Base-by-base conservation (phyloP, 768 basidiomycete species). In the Favolaschia claudopus region DNA sequence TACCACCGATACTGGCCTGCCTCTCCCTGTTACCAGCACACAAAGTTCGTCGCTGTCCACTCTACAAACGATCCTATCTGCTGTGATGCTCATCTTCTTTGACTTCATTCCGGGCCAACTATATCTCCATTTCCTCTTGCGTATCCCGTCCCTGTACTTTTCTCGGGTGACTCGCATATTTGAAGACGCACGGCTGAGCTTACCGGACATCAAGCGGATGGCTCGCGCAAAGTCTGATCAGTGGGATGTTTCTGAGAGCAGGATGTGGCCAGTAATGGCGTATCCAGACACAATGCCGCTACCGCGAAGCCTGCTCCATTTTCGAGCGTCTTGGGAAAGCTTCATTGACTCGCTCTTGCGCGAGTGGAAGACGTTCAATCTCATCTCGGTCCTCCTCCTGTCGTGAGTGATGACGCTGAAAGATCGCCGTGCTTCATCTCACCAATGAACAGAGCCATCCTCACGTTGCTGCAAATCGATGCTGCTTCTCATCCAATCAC, bases 141-240 rank as follows among this genome's bases (percentile, higher is more conserved):
- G 84, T 28, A 77, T 91, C 5, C 90, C 89, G 3, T 78, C 83
- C 4, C 69, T 90, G 19, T 91, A 91, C 67, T 90, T 88, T 69
- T 81, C 85, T 1, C 82, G 89, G 1, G 89, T 91, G n/a, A 79
- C 85, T 5, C 77, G 81, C 31, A 80, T 91, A 28, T 89, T 89
- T 50, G 82, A 87, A 55, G 87, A 87, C 39, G 87, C 89, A 1
- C 82, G 88, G 36, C 74, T 91, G 42, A 86, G 82, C 56, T 77
- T 82, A 62, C 82, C 82, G 6, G 87, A 88, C 62, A 78, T 91
- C 29, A 74, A 79, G 28, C 69, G 73, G 32, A 78, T 80, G 76
- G 72, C 72, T 0, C 74, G 80, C 49, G 64, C 70, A 5, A 68
- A 71, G n/a, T 65, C 67, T 7, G 63, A 64, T 10, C 54, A 64